Base-by-base conservation (phyloP, 257 asterid species). In the Scutellaria baicalensis region DNA sequence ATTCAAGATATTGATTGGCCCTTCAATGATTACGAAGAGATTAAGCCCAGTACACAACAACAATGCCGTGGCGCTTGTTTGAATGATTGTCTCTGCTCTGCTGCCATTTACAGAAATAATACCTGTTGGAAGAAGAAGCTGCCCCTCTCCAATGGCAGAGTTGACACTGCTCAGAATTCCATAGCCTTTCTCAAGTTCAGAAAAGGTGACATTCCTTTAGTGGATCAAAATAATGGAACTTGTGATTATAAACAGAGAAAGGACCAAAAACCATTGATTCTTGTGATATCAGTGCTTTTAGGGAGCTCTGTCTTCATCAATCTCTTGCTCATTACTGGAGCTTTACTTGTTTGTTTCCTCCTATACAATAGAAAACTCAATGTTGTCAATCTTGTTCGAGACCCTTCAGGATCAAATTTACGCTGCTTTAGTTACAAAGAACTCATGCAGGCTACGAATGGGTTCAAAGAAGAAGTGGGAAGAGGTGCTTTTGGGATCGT, bases 51-150 rank as follows among this genome's bases (percentile, higher is more conserved):
- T 21, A 33, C 42, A 0, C 77, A 55, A 66, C 74, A 71, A 0
- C 45, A 17, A 0, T 88, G 92, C 68, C 76, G 55, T 8, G 65
- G 45, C 3, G 69, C 87, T 52, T 90, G 95, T 73, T 42, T 78
- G 68, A 40, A 36, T 1, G 97, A 88, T 67, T 85, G 90, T 71
- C 60, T 91, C 16, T 88, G 96, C n/a, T 78, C 65, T 18, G 92
- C 64, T 16, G 64, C 89, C 0, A 71, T 88, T 48, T 75, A 35
- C 73, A 76, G 85, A 51, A 0, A 0, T 21, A 52, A 59, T 5
- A 78, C 59, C 71, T 90, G 97, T 58, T 88, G 96, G 94, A 88
- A 86, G 81, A 90, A 90, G 86, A 83, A 54, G 78, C 69, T 83
- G 17, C 96, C 96, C 2, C 77, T 88, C 35, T 84, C 94, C 5